These are phyloP conservation scores for Colletotrichum salicis DNA, from an alignment of 2,329 filamentous ascomycete species.

Conservation along the genomic window DNA sequence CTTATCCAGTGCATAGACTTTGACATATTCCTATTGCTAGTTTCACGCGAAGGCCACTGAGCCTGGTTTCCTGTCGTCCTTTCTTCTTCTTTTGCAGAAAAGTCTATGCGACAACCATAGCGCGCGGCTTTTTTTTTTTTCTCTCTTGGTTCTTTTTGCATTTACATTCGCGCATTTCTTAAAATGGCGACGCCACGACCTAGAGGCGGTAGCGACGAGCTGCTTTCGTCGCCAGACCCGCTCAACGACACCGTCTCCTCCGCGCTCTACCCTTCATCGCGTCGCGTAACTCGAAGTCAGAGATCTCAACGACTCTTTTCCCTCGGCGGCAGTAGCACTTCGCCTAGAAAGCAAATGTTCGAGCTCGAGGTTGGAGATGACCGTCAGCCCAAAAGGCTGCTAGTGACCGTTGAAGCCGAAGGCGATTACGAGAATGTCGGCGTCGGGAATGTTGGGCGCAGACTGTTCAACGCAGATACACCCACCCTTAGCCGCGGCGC, in stretches of 20 bases:
- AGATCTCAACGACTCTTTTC: conserved; percentile 51
- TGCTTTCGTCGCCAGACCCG: conserved; percentile 63
- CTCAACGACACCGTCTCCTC: conserved; percentile 53
- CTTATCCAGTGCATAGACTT: conserved; percentile 28
- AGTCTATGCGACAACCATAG: conserved; percentile 17
- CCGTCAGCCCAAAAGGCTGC: conserved; percentile 61
- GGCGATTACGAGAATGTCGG: conserved; percentile 36
- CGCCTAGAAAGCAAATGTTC: conserved; percentile 67
- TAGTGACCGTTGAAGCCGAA: conserved; percentile 66
- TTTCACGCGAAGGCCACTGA: conserved; percentile 16
- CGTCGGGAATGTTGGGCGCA: conserved; percentile 44
- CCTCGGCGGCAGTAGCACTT: conserved; percentile 45
- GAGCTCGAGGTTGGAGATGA: conserved; percentile 65
- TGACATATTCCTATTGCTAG: conserved; percentile 15
- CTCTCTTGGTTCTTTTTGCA: neutral
- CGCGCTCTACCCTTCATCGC: conserved; percentile 48
- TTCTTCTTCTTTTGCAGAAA: conserved; percentile 13
- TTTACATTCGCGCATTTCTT: conserved; percentile 34
- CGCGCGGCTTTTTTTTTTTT: conserved; percentile 8
- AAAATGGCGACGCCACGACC: conserved; percentile 46
- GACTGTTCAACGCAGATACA: conserved; percentile 57
- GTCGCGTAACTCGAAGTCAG: conserved; percentile 54
- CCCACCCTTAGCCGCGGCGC: conserved; percentile 52
- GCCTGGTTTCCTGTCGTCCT: conserved; percentile 2
- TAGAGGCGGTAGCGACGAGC: conserved; percentile 47